Evolutionary conservation across 805 yeast genomes (phyloP), one percentile per base, ranked within the genome.

Genomic region (Candida ascalaphidarum): DNA sequence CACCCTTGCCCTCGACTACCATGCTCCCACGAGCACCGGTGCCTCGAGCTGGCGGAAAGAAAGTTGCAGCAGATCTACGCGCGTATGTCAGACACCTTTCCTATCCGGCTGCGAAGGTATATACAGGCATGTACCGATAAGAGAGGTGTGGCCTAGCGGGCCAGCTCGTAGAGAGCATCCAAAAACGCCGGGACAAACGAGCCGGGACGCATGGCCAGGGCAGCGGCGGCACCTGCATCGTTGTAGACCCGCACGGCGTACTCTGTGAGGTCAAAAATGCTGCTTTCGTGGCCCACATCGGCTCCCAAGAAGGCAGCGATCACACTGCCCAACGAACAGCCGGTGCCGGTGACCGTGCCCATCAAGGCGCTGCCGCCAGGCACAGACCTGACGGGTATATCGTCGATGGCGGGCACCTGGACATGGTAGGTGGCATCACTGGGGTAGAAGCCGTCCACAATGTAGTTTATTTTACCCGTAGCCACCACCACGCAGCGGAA

Each of bases 251-350:
- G 23, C 1, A 80, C 71, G 0, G 85, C 89, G 0, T 63, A 58
- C 3, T 63, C 59, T 33, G 65, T 66, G 1, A 65, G 42, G 29
- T 58, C 41, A 21, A 40, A 35, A 2, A 28, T 26, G 1, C 22
- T 24, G 4, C 20, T 25, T 11, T 32, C 21, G 9, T 14, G 12
- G 4, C 49, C 52, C 6, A 62, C 52, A 29, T 51, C 41, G 3
- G 73, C 69, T 3, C 77, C 77, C 2, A 74, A 48, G 33, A 59
- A 66, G 2, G 81, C 60, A 1, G 81, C 77, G 29, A 84, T 72
- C 0, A 73, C 67, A 25, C 86, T 74, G 2, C 94, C 94, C 21
- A 85, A 53, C 0, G 89, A 71, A 37, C 95, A 85, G 0, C 95
- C 95, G 2, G 86, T 62, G 1, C 94, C 95, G 0, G 95, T 84